Conservation (phyloP, 371 early-diverging fungal species). For the Mortierella sp. region DNA sequence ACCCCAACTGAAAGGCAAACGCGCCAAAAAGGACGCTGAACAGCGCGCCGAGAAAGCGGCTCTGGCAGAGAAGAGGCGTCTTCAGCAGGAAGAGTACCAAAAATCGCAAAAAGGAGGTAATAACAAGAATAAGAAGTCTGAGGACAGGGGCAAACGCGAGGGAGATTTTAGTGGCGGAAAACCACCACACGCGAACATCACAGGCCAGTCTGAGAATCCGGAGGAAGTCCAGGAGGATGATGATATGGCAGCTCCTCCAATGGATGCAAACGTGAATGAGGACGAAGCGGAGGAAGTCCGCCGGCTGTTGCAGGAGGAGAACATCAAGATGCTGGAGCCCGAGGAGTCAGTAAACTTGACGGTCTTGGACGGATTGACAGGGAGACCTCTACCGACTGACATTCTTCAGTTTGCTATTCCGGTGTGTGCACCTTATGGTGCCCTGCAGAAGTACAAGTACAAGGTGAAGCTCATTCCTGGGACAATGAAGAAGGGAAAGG, state of each 20-base stretch:
- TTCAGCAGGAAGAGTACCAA: constrained; percentile 43
- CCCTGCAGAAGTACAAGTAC: constrained; percentile 93
- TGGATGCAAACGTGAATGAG: constrained; percentile 32
- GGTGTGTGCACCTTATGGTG: constrained; percentile 95
- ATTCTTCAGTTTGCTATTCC: constrained; percentile 91
- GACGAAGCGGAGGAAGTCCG: constrained; percentile 73
- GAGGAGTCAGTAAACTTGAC: constrained; percentile 74
- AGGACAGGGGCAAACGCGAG: constrained; percentile 12
- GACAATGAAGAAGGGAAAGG: constrained; percentile 96
- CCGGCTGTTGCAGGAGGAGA: constrained; percentile 79
- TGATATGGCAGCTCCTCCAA: constrained; percentile 13
- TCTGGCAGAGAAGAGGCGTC: constrained; percentile 30
- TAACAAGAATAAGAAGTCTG: constrained; percentile 7
- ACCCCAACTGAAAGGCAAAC: constrained; percentile 79
- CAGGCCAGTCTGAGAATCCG: neutral
- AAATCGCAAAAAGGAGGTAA: constrained; percentile 27
- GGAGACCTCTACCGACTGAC: constrained; percentile 84
- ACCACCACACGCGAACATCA: neutral
- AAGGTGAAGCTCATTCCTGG: constrained; percentile 97
- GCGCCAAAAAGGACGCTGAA: constrained; percentile 72
- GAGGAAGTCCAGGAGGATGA: neutral
- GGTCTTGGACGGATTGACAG: constrained; percentile 83
- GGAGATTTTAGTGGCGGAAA: constrained; percentile 9
- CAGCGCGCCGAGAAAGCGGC: constrained; percentile 60
- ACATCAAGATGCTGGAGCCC: constrained; percentile 73